A percentile compares a stretch with the other conserved stretches of the same genome.
phyloP scores from a whole-genome alignment of 164 flowering plant genomes.

The Nymphaea thermarum region DNA sequence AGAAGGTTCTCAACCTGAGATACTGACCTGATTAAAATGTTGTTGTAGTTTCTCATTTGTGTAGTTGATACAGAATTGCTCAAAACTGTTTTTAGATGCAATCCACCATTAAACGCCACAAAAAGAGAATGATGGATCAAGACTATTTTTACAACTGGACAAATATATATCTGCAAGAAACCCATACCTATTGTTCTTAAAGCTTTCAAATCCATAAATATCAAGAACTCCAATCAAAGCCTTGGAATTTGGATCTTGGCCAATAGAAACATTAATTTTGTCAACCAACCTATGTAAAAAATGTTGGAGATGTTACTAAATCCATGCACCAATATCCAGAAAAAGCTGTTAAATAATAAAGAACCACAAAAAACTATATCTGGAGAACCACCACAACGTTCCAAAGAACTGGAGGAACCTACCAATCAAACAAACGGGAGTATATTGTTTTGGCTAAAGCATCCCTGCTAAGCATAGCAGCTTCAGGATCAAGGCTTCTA shows the following conservation, averaged over 20 bases:
- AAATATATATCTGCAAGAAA: background rate
- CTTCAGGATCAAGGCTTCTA: constrained; percentile 86
- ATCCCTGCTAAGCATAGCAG: constrained; percentile 88
- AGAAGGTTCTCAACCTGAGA: background rate
- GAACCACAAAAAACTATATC: background rate
- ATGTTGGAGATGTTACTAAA: constrained; percentile 3
- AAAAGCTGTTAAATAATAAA: background rate
- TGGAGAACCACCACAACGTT: background rate
- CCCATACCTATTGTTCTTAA: constrained; percentile 77
- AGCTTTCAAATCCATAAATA: constrained; percentile 98
- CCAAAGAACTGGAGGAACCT: constrained; percentile 5
- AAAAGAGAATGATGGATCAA: background rate
- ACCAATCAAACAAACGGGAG: constrained; percentile 97
- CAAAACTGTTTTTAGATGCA: constrained; percentile 47
- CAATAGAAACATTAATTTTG: constrained; percentile 84
- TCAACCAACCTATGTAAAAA: constrained; percentile 68
- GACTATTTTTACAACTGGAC: background rate
- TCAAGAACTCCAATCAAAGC: constrained; percentile 95
- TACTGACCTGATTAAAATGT: constrained; percentile 89
- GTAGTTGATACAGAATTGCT: constrained; percentile 95
- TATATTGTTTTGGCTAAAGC: constrained; percentile 92
- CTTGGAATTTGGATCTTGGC: constrained; percentile 93
- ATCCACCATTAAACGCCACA: background rate
- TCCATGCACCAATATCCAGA: background rate
- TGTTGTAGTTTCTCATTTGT: constrained; percentile 98